These are phyloP conservation scores for Pharnaceum exiguum DNA, from an alignment of 148 eudicot species.

Conservation along the genomic window DNA sequence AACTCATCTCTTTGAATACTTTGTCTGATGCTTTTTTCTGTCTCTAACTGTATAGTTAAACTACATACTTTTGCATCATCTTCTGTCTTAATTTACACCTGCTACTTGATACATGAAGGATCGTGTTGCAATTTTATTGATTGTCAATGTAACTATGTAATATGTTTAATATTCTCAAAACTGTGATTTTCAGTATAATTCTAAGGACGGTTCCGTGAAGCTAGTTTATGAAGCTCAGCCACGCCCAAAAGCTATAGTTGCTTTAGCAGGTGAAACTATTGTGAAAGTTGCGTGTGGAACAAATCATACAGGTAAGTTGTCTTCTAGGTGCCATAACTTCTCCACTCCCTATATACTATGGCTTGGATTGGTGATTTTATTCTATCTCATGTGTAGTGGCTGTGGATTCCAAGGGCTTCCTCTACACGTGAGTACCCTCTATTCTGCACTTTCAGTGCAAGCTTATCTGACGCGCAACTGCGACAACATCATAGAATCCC, in stretches of 20 bases:
- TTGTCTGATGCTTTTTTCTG: neutral
- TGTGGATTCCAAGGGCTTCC: slow-evolving; percentile 83
- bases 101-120: no score
- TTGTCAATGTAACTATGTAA: neutral
- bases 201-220: slow-evolving; percentile 90
- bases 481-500: neutral
- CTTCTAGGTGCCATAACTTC: neutral
- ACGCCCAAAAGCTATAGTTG: slow-evolving; percentile 75
- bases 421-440: slow-evolving; percentile 78
- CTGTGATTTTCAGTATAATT: slow-evolving; percentile 63
- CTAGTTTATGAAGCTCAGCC: slow-evolving; percentile 97
- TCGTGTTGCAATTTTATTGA: neutral
- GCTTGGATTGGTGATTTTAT: neutral
- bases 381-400: slow-evolving; percentile 56
- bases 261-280: slow-evolving; percentile 72
- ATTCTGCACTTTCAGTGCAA: neutral
- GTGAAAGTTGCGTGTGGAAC: slow-evolving; percentile 95
- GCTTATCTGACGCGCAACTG: neutral
- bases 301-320: slow-evolving; percentile 77
- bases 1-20: neutral
- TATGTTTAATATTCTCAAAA: slow-evolving; percentile 1
- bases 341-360: neutral
- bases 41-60: no score
- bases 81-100: no score
- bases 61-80: neutral